These are phyloP conservation scores for Anastatica hierochuntica DNA, from an alignment of 345 rosid genomes.

Conservation along the genomic window DNA sequence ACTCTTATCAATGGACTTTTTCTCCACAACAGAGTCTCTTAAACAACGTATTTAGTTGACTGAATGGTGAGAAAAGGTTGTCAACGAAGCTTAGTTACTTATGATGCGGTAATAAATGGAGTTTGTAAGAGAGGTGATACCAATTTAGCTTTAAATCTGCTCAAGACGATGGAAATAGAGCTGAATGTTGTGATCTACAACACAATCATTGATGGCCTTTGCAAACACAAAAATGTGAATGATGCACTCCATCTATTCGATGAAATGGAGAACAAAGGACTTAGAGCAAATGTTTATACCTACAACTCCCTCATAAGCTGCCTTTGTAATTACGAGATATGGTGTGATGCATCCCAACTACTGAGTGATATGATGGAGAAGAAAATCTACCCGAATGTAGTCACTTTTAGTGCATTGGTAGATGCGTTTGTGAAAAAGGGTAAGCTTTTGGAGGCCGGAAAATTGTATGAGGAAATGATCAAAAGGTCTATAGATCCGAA, in stretches of 20 bases:
- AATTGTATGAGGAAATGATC: neutral
- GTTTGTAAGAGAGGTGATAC: neutral
- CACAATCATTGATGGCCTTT: neutral
- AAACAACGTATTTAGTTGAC: neutral
- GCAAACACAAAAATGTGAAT: too few relatives aligned
- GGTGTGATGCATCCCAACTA: neutral
- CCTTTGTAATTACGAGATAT: neutral
- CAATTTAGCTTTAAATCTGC: neutral
- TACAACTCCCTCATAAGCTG: neutral
- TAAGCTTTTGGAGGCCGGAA: neutral
- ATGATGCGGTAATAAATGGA: neutral
- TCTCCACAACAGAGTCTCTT: neutral
- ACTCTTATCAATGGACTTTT: conserved; percentile 1
- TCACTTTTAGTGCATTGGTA: neutral
- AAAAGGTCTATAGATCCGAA: neutral
- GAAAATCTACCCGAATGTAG: neutral
- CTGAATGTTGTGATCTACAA: too few relatives aligned
- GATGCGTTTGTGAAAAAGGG: neutral
- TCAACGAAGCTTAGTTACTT: neutral
- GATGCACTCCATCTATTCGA: too few relatives aligned
- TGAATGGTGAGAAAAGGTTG: neutral
- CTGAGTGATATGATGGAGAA: neutral
- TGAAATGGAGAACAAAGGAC: neutral
- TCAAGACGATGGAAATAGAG: neutral
- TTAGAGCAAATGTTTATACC: neutral